Base-by-base conservation (phyloP, 192 early-diverging fungal genomes). In the Phlyctochytrium bullatum region DNA sequence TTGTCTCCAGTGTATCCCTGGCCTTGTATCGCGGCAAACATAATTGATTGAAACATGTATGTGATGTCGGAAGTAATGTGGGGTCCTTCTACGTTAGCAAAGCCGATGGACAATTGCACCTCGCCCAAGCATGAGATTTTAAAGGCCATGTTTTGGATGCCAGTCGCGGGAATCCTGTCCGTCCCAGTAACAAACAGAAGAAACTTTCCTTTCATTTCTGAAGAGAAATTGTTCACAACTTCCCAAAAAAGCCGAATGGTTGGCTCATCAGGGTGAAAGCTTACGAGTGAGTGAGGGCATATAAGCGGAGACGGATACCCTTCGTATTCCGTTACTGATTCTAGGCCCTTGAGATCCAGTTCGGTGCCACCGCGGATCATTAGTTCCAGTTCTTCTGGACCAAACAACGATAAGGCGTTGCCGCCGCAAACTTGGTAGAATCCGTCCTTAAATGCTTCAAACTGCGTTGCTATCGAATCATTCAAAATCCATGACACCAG, bases 121-220 rank as follows among this genome's bases (percentile, higher is more conserved):
- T 78, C 80, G 51, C 80, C 80, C 2, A 82, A 34, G 32, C 67
- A 76, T 2, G 75, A 70, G 25, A 82, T 67, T 56, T 82, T 82
- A 68, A 82, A 80, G 6, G 67, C 61, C 78, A 82, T 77, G 52
- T 74, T 76, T 68, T 82, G 75, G 20, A 80, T 81, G 14, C 80
- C 80, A 25, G 77, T 82, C 4, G 80, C 78, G 2, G 95, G 95
- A 2, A 97, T 77, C 10, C 91, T 86, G 65, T 95, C 93, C 36
- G 90, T 90, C 1, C 92, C 93, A 1, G 93, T 97, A 1, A 93
- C 91, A 83, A 97, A 97, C 3, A 87, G 66, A 35, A 97, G 76
- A 27, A 95, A 69, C 47, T 91, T 76, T 16, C 86, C 77, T 62
- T 92, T 89, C 64, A 88, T 88, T 36, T 81, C 82, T 14, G 78